Percentiles rank a stretch among this genome's conserved stretches.
Evolutionary conservation across 2,329 filamentous ascomycete genomes (phyloP).

Genomic region (Colletotrichum chrysophilum): DNA sequence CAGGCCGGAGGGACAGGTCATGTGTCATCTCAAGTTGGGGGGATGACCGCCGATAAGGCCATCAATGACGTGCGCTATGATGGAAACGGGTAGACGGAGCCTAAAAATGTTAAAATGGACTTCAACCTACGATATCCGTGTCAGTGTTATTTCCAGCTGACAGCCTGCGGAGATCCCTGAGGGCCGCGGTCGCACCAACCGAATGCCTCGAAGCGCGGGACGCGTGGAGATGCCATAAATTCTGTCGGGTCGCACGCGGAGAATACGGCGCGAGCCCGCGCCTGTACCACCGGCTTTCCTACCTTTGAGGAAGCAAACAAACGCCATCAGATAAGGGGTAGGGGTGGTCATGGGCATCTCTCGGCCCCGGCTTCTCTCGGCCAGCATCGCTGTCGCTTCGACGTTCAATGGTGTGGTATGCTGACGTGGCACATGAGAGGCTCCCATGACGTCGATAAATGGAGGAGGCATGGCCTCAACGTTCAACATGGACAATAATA

Average conservation of each 20-base stretch:
- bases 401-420: neutral
- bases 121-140: neutral
- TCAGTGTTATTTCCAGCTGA: neutral
- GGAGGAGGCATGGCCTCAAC: neutral
- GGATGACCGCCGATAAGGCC: neutral
- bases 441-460: neutral
- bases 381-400: neutral
- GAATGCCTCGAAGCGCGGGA: neutral
- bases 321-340: neutral
- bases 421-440: neutral
- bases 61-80: neutral
- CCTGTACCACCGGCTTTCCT: neutral
- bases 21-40: neutral
- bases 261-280: neutral
- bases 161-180: neutral
- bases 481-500: neutral
- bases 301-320: neutral
- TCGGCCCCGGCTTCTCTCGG: neutral
- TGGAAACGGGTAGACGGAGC: neutral
- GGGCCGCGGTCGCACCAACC: neutral
- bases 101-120: neutral
- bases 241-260: neutral
- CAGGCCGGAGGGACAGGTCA: neutral
- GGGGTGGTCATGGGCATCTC: neutral
- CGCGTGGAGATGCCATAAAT: neutral